These are phyloP conservation scores for Paralagenidium karlingii DNA, from an alignment of 352 stramenopile species.

Conservation along the genomic window DNA sequence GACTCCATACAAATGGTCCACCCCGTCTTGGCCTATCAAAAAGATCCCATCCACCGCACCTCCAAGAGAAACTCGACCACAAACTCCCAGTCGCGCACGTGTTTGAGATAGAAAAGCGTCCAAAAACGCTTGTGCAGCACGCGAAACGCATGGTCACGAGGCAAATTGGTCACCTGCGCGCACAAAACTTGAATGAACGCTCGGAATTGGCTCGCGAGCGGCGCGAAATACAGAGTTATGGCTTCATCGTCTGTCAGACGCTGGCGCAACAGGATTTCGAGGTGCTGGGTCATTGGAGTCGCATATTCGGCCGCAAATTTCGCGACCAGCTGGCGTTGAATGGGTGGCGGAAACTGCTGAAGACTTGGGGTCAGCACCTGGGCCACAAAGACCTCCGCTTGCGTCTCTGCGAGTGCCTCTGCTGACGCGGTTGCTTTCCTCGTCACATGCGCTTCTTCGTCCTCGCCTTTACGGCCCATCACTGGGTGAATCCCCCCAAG, in stretches of 20 bases:
- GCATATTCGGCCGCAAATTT: constrained; percentile 15
- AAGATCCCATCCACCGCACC: too few relatives aligned
- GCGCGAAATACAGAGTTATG: constrained; percentile 18
- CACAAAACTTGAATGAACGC: constrained; percentile 3
- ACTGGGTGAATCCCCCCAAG: too few relatives aligned
- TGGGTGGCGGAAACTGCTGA: constrained; percentile 8
- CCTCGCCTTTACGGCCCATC: too few relatives aligned
- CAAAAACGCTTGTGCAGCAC: constrained; percentile 18
- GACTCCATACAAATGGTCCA: too few relatives aligned
- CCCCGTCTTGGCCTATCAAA: too few relatives aligned
- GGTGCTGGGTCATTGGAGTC: constrained; percentile 10
- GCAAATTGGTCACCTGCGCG: background rate
- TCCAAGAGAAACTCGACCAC: constrained; percentile 18
- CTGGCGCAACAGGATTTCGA: constrained; percentile 22
- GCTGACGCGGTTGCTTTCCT: too few relatives aligned
- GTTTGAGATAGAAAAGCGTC: constrained; percentile 25
- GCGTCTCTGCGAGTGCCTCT: too few relatives aligned
- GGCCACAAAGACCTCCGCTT: constrained; percentile 6
- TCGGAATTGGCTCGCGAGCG: constrained; percentile 9
- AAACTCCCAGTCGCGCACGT: constrained; percentile 19
- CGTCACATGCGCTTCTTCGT: too few relatives aligned
- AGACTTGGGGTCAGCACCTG: constrained; percentile 8
- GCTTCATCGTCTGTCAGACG: constrained; percentile 23
- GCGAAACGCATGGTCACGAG: constrained; percentile 1
- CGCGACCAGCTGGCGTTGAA: constrained; percentile 9